Conservation (phyloP, 805 yeast species). For the Kuraishia molischiana region DNA sequence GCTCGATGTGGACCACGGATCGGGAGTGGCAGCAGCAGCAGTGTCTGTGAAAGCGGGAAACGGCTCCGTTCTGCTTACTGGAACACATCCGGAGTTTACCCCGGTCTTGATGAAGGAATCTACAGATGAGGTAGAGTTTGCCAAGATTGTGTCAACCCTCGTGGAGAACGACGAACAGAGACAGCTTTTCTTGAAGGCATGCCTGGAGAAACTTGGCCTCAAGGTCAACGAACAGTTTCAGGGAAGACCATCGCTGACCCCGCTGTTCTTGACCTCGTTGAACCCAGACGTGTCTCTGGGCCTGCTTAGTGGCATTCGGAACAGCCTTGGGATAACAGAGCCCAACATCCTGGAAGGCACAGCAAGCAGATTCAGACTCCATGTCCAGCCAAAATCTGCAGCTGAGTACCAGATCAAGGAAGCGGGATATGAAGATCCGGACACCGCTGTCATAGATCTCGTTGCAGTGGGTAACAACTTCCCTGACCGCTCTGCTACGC, state of each 20-base stretch:
- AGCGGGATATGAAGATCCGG: constrained; percentile 44
- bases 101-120: constrained; percentile 16
- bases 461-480: constrained; percentile 27
- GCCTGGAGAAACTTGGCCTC: constrained; percentile 54
- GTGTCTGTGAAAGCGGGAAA: constrained; percentile 57
- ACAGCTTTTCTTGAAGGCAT: constrained; percentile 41
- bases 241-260: constrained; percentile 58
- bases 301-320: constrained; percentile 22
- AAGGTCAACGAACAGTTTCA: constrained; percentile 47
- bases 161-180: constrained; percentile 36
- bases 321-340: constrained; percentile 24
- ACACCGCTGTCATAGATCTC: constrained; percentile 45
- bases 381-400: constrained; percentile 24
- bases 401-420: constrained; percentile 12
- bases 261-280: constrained; percentile 43
- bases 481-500: constrained; percentile 50
- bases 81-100: constrained; percentile 85
- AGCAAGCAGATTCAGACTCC: constrained; percentile 46
- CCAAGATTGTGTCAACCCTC: constrained; percentile 29
- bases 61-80: constrained; percentile 71
- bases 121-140: constrained; percentile 18
- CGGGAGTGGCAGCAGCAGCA: constrained; percentile 45
- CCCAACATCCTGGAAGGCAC: constrained; percentile 37
- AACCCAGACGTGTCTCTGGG: constrained; percentile 17
- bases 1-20: constrained; percentile 34